Base-by-base conservation (phyloP, 192 early-diverging fungal species). In the Umbelopsis ramanniana region DNA sequence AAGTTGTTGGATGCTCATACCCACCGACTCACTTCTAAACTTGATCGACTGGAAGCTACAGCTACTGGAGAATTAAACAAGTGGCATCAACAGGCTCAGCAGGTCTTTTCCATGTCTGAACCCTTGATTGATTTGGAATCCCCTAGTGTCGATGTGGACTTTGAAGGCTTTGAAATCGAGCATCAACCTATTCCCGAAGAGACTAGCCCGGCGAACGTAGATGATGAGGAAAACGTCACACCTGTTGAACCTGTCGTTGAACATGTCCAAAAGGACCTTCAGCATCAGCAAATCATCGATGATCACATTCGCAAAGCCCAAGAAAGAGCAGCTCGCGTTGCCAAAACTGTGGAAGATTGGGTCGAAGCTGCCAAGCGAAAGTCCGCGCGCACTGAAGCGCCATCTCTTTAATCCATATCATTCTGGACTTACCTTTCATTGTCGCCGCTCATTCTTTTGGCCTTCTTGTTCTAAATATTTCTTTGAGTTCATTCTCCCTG, bases 271-370 rank as follows among this genome's bases (percentile, higher is more conserved):
- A 29, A 63, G 26, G 57, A 63, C 4, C 12, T 63, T 11, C 57
- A 63, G 3, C 57, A 63, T 26, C 57, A 33, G 26, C 57, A 63
- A 17, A 29, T 63, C 33, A 14, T 63, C 17, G 57, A 63, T 37
- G 57, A 63, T 26, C 57, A 63, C 33, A 37, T 63, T 63, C 57
- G 57, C 26, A 63, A 63, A 29, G 57, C 57, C 19, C 57, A 63
- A 63, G 57, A 63, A 37, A 63, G 33, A 37, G 57, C 57, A 0
- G 57, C 57, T 63, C 57, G 57, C 17, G 57, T 63, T 3, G 57
- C 57, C 7, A 63, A 63, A 26, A 63, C 57, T 7, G 57, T 63
- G 17, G 57, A 63, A 63, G 57, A 63, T n/a, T 63, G 57, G 57
- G 57, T 63, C 4, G 57, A 38, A 2, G 57, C 57, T 38, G 57